Evolutionary conservation across 228 moss, liverwort and hornwort species (phyloP), one percentile per base, ranked within the genome.

Genomic region (Sphagnum magellanicum): DNA sequence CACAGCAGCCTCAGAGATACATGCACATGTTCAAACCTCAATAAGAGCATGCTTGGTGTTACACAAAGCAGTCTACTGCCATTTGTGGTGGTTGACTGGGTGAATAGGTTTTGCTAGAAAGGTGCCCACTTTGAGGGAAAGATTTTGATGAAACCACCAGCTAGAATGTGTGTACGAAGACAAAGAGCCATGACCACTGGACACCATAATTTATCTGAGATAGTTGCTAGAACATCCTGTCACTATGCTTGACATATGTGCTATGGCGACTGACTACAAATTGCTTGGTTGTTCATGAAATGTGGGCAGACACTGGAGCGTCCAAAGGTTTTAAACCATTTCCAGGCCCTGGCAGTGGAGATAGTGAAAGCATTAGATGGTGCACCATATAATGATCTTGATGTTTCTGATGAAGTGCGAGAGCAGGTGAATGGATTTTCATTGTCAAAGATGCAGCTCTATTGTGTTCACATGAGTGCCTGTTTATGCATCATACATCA

Each of bases 321-420:
- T 59, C 59, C 74, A 51, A 14, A 15, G 10, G 71, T 72, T 51
- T 68, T 65, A 51, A 71, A 70, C 59, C 73, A 64, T 5, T 83
- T 83, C 51, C 77, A 77, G 46, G 50, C 52, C 5, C 69, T 68
- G 6, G 79, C 76, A 61, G 68, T 49, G 6, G 52, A 68, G 12
- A 71, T 83, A 60, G 74, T 63, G 52, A 12, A 57, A 32, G 49
- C 72, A 52, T 67, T 79, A 63, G 69, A 79, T 9, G 66, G 11
- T n/a, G 59, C 79, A 8, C 79, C 79, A 0, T 63, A 60, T 52
- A 12, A 48, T 49, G 16, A 58, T 4, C 61, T 66, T 62, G 74
- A 63, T 68, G 71, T 79, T 61, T 83, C 83, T 48, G 76, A 79
- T 77, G 83, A 83, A 79, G 79, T 83, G 4, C 76, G 58, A n/a